These are phyloP conservation scores for Calvatia gigantea DNA, from an alignment of 768 basidiomycete species.

Conservation along the genomic window DNA sequence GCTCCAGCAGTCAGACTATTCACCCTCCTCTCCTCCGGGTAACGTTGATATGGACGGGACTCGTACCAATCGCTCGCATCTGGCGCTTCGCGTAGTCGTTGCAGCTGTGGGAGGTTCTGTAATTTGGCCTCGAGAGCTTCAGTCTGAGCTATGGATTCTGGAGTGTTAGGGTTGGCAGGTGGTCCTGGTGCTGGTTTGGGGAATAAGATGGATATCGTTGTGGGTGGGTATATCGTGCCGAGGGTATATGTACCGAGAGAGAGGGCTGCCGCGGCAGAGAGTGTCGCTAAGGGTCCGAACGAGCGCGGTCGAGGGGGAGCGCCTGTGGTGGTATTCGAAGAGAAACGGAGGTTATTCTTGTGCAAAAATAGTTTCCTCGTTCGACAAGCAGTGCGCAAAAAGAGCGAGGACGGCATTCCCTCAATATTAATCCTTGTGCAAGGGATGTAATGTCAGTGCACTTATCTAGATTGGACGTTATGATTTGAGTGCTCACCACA, in stretches of 20 bases:
- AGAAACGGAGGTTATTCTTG: constrained; percentile 3
- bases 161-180: constrained; percentile 45
- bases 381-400: constrained; percentile 1
- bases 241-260: constrained; percentile 22
- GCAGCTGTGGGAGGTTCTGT: constrained; percentile 60
- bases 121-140: constrained; percentile 63
- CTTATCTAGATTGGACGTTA: no score
- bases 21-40: constrained; percentile 69
- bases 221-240: constrained; percentile 72
- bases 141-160: constrained; percentile 54
- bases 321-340: neutral
- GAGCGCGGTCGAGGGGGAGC: neutral
- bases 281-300: neutral
- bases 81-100: constrained; percentile 38
- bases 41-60: constrained; percentile 64
- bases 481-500: neutral
- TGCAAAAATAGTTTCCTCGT: neutral
- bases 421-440: neutral
- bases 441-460: neutral
- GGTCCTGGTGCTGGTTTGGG: constrained; percentile 79
- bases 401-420: constrained; percentile 3
- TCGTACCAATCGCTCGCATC: constrained; percentile 72
- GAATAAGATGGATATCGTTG: constrained; percentile 61
- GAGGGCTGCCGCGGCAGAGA: neutral
- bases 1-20: constrained; percentile 86